Evolutionary conservation across 108 stramenopile species (phyloP).

Genomic region (Epipyxis sp.): DNA sequence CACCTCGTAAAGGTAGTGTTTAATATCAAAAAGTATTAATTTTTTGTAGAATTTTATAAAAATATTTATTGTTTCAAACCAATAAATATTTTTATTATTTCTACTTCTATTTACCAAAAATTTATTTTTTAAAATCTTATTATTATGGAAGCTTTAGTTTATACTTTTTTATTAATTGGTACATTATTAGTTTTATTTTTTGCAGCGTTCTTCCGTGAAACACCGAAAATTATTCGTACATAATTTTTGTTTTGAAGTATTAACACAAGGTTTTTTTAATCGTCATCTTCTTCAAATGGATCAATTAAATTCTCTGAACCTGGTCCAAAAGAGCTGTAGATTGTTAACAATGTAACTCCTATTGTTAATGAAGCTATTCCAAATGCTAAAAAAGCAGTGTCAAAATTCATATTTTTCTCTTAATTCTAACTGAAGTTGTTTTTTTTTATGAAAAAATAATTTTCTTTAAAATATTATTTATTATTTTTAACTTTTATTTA

Average conservation of each 20-base stretch:
- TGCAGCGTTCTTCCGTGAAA: conserved; percentile 28
- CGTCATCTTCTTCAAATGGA: conserved; percentile 28
- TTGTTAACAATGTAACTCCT: conserved; percentile 27
- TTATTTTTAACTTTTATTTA: no score
- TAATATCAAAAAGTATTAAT: conserved; percentile 19
- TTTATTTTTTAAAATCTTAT: conserved; percentile 19
- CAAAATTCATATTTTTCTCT: conserved; percentile 26
- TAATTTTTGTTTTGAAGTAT: no score
- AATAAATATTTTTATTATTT: no score
- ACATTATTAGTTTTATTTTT: conserved; percentile 30
- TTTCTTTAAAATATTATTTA: no score
- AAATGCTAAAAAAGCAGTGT: conserved; percentile 6
- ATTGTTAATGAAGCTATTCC: conserved; percentile 24
- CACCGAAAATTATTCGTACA: conserved; percentile 24
- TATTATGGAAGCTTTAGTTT: conserved; percentile 30
- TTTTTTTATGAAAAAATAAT: conserved; percentile 12
- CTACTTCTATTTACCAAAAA: conserved; percentile 22
- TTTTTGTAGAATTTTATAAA: conserved; percentile 3
- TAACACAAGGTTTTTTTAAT: conserved; percentile 13
- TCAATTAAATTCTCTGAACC: conserved; percentile 28
- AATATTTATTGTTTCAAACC: conserved; percentile 31
- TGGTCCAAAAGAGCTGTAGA: conserved; percentile 29
- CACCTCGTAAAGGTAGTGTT: conserved; percentile 28
- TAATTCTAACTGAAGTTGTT: conserved; percentile 12
- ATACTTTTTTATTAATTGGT: conserved; percentile 25